Evolutionary conservation across 306 rosid genomes (phyloP), one percentile per base, ranked within the genome.

Genomic region (Arachis stenosperma): DNA sequence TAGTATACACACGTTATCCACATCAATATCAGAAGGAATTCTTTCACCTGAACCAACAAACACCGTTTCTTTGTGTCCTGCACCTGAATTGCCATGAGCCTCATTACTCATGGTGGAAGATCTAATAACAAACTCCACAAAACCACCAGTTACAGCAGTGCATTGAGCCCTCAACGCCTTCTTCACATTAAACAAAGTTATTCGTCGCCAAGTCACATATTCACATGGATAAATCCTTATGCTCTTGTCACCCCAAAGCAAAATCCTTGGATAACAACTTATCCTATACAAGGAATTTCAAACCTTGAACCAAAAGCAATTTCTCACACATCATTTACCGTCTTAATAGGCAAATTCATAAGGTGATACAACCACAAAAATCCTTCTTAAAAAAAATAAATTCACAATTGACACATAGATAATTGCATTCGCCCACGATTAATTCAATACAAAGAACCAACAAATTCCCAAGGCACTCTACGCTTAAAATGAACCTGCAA

Each of bases 91-190:
- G 33, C 81, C 72, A 11, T 83, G 84, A 77, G 74, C 84, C 88
- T 86, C 90, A 81, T 81, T 68, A 76, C 60, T 86, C 99, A 95
- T 95, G 84, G 48, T 78, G 80, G 83, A 73, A 66, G 40, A 79
- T 74, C 11, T 71, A 68, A 79, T 67, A 67, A 71, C 55, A 41
- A 73, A 79, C 51, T 79, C 74, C 75, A 64, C 53, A 66, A 2
- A 70, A 82, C 78, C 78, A 81, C 41, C 62, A 22, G 71, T 71
- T 10, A 40, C 69, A 64, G 75, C 53, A 39, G 58, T 69, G 70
- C 72, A 22, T 65, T 57, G 72, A 42, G 14, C 67, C 75, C 61
- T 73, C n/a, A 30, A 68, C 63, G 53, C 56, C 70, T 30, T 74
- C 29, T 71, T 71, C 71, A 43, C 53, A 55, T 57, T 48, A 72